Base-by-base conservation (phyloP, 208 protist species). In the Acanthamoeba sp. region DNA sequence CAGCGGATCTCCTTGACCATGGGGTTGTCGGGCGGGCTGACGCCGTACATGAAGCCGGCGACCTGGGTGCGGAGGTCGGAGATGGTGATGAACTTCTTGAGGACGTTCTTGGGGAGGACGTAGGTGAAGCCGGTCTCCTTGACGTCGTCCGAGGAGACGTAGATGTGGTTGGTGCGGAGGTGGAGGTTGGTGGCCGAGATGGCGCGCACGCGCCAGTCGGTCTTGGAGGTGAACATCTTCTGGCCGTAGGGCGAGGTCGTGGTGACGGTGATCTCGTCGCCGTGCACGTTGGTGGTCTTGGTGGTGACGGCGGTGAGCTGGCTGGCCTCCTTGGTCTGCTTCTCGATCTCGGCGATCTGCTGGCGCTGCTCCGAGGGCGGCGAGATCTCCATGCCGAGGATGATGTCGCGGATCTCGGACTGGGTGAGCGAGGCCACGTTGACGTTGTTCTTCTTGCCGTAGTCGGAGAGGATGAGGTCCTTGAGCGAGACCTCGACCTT, bases 401-500 rank as follows among this genome's bases (percentile, higher is more conserved):
- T 99, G 96, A 99, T 99, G 96, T 99, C 99, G 94, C 99, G 97
- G 96, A 99, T 99, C 96, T 99, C 99, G 66, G 98, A 99, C 97
- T 99, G 99, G 7, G 99, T 99, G 38, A 99, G 98, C 62, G 99
- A 98, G 12, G 98, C 98, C 24, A 99, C 98, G 95, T 99, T 99
- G 22, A 99, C 99, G 96, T 99, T 99, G 97, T 99, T 99, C 96
- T 99, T 99, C 71, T 99, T 99, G 78, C 99, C 99, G 62, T 99
- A 99, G 95, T 99, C 99, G 18, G 99, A 98, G 59, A 99, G 98
- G 96, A 99, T 99, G 91, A 99, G 98, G 97, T 99, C 99, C 97
- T 99, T 99, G 36, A 99, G 97, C 66, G 97, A 95, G 20, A 99
- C 98, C 96, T 99, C 99, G 12, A 99, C 98, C 90, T 98, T 97